Base-by-base conservation (phyloP, 2,329 filamentous ascomycete species). In the Aspergillus pseudoviridinutans region DNA sequence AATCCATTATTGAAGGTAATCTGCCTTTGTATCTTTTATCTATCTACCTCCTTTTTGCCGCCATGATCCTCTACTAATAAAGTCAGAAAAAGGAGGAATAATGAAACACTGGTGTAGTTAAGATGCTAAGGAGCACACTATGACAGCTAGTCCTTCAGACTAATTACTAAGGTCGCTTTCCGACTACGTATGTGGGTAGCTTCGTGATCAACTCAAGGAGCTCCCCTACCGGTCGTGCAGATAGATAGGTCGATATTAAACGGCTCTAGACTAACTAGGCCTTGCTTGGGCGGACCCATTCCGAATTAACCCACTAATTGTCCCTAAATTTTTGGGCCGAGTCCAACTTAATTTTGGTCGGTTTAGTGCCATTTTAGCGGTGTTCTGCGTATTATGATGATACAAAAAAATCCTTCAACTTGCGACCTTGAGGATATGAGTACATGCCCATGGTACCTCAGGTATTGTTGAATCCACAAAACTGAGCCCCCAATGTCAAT, bases 221-320 rank as follows among this genome's bases (percentile, higher is more conserved):
- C 46, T 57, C 25, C 50, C 44, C 53, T 53, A 55, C 53, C 44
- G 42, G 53, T 38, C 53, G 44, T 58, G 53, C 57, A 58, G 32
- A 38, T 38, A 17, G 32, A 38, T 38, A 38, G 32, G 32, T 38
- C 14, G 32, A 38, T 17, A 38, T 38, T 38, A 38, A 38, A 38
- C 14, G 14, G 32, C 32, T 38, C 32, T 35, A 35, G 32, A 14
- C 32, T 35, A 3, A 6, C 4, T 35, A 35, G 32, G 32, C 32
- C 32, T 35, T 35, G 32, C 12, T 35, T 35, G 12, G 32, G 32
- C 32, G 32, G 32, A 38, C 32, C 32, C 32, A 20, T 44, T 44
- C 41, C 41, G 20, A 44, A 44, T n/a, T 4, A 22, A 24, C 3
- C 22, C 22, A 25, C 44, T 47, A 27, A 24, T 27, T 24, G 20